Evolutionary conservation across 805 yeast species (phyloP).

Genomic region (Candida railenensis): DNA sequence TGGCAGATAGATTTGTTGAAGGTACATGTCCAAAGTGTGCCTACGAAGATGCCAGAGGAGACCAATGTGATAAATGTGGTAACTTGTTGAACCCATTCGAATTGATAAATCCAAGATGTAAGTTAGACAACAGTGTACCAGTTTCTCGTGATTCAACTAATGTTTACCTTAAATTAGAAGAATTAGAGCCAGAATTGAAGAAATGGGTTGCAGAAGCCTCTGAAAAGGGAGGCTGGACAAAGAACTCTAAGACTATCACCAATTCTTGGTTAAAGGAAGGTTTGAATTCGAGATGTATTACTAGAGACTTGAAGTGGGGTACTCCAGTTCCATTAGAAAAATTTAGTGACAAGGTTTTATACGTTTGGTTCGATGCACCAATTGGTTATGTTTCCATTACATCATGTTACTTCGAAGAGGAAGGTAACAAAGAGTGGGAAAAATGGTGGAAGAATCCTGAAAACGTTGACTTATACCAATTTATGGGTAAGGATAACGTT

Average conservation of each 20-base stretch:
- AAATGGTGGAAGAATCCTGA: conserved; percentile 97
- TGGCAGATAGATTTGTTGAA: conserved; percentile 96
- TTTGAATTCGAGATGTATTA: conserved; percentile 88
- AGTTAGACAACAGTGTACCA: conserved; percentile 83
- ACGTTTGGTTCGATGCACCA: conserved; percentile 99
- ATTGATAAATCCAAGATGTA: conserved; percentile 92
- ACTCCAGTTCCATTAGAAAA: conserved; percentile 93
- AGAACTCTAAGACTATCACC: conserved; percentile 85
- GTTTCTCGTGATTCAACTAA: conserved; percentile 80
- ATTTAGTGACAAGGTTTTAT: conserved; percentile 84
- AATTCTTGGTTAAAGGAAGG: conserved; percentile 94
- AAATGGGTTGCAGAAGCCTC: conserved; percentile 73
- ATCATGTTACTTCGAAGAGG: conserved; percentile 67
- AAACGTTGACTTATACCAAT: conserved; percentile 84
- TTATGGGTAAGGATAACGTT: conserved; percentile 99
- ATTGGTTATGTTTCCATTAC: conserved; percentile 97
- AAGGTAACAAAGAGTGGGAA: conserved; percentile 59
- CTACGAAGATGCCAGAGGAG: conserved; percentile 98
- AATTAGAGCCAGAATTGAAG: conserved; percentile 72
- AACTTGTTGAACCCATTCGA: conserved; percentile 86
- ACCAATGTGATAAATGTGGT: conserved; percentile 98
- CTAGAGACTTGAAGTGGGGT: conserved; percentile 98
- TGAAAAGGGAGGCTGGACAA: conserved; percentile 83
- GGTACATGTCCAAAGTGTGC: conserved; percentile 96
- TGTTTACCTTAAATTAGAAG: conserved; percentile 78